Evolutionary conservation across 176 grass and related monocot genomes (phyloP).

Genomic region (Lolium perenne): DNA sequence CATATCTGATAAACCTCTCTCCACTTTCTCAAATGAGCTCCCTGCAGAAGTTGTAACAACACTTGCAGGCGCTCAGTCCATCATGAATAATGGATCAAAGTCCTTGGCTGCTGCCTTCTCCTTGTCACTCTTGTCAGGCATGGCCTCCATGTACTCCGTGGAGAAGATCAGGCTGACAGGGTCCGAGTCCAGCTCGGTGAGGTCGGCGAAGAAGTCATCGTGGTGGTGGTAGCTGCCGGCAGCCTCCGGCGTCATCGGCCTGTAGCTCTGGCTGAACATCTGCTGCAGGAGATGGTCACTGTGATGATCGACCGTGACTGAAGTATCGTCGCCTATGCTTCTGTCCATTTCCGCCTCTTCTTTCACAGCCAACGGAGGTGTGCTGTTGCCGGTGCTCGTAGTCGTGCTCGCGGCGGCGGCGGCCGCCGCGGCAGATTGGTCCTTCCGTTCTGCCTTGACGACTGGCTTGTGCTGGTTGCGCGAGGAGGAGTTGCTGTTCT

Average conservation of each 20-base stretch:
- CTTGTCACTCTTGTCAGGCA: conserved; percentile 53
- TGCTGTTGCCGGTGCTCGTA: conserved; percentile 22
- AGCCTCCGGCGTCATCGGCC: conserved; percentile 67
- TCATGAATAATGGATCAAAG: conserved; percentile 66
- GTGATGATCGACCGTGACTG: conserved; percentile 38
- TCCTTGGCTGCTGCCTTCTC: conserved; percentile 50
- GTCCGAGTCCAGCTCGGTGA: conserved; percentile 80
- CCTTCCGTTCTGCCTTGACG: conserved; percentile 13
- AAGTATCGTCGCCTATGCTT: conserved; percentile 24
- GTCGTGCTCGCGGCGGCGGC: conserved; percentile 6
- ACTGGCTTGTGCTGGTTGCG: conserved; percentile 18
- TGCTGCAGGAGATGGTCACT: conserved; percentile 66
- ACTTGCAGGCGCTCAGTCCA: conserved; percentile 54
- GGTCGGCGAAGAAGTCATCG: conserved; percentile 89
- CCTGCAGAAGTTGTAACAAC: conserved; percentile 45
- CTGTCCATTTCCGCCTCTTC: conserved; percentile 65
- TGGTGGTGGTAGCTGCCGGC: conserved; percentile 54
- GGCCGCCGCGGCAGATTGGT: not conserved
- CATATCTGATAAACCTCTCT: conserved; percentile 50
- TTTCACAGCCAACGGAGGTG: conserved; percentile 46
- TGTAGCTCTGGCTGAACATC: conserved; percentile 69
- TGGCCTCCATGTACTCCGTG: conserved; percentile 62
- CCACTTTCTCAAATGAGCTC: conserved; percentile 58
- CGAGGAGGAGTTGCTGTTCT: conserved; percentile 51
- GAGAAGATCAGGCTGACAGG: conserved; percentile 93